Percentiles rank a stretch among this genome's conserved stretches.
These are phyloP conservation scores for Steccherinum ochraceum DNA, from an alignment of 768 basidiomycete genomes.

Conservation along the genomic window DNA sequence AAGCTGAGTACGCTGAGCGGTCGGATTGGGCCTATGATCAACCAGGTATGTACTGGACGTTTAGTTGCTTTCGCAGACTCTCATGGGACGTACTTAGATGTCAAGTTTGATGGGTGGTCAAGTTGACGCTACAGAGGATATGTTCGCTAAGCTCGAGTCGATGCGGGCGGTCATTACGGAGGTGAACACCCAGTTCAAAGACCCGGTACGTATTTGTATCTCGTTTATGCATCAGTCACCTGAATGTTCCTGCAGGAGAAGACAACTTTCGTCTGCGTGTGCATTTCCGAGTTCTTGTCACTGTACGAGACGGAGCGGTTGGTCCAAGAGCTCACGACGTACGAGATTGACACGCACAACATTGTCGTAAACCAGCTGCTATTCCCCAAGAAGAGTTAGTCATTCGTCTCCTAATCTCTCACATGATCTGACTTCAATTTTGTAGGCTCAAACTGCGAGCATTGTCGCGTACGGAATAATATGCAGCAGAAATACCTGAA, in stretches of 20 bases:
- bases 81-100: constrained; percentile 48
- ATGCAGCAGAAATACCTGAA: constrained; percentile 99
- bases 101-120: constrained; percentile 94
- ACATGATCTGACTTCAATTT: neutral
- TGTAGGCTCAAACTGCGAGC: constrained; percentile 87
- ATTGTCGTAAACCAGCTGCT: constrained; percentile 97
- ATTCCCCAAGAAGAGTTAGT: constrained; percentile 84
- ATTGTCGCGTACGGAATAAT: constrained; percentile 88
- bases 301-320: constrained; percentile 98
- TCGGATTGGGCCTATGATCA: constrained; percentile 95
- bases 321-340: constrained; percentile 90
- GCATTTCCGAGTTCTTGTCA: constrained; percentile 97
- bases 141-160: constrained; percentile 96
- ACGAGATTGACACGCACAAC: constrained; percentile 97
- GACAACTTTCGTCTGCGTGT: constrained; percentile 97
- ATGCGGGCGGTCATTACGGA: constrained; percentile 98
- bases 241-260: constrained; percentile 60
- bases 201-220: constrained; percentile 60
- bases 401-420: neutral
- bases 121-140: constrained; percentile 88
- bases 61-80: neutral
- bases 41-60: constrained; percentile 44
- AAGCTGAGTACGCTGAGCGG: constrained; percentile 93
- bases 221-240: neutral
- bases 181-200: constrained; percentile 99